These are phyloP conservation scores for Yarrowia bubula DNA, from an alignment of 805 yeast species.

Conservation along the genomic window DNA sequence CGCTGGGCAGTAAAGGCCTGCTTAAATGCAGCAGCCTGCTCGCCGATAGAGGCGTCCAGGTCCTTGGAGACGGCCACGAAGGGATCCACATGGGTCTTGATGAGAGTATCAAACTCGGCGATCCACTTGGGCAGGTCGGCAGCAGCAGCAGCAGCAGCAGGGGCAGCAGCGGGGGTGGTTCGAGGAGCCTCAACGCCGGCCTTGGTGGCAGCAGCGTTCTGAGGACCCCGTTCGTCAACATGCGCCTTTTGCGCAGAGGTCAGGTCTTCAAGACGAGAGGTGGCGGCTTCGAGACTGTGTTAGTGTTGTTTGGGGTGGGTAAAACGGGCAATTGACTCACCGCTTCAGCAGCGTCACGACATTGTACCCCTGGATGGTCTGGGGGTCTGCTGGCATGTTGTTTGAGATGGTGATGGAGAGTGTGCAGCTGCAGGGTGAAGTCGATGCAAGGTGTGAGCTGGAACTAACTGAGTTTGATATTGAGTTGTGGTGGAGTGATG, in stretches of 20 bases:
- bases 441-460: neutral
- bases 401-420: neutral
- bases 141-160: conserved; percentile 31
- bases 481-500: neutral
- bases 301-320: neutral
- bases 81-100: conserved; percentile 56
- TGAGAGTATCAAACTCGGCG: conserved; percentile 53
- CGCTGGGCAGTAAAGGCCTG: conserved; percentile 60
- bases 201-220: conserved; percentile 28
- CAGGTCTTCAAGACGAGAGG: conserved; percentile 86
- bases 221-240: conserved; percentile 34
- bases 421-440: neutral
- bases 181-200: conserved; percentile 32
- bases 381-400: conserved; percentile 22
- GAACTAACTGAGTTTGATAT: conserved; percentile 16
- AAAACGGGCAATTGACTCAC: conserved; percentile 38
- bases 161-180: conserved; percentile 30
- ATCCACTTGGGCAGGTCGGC: conserved; percentile 35
- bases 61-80: conserved; percentile 53
- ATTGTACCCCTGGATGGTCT: conserved; percentile 72
- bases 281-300: conserved; percentile 82
- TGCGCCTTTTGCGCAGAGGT: conserved; percentile 72
- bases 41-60: conserved; percentile 57
- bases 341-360: conserved; percentile 74
- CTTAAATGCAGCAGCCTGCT: conserved; percentile 41